Evolutionary conservation across 441 rosid genomes (phyloP), one percentile per base, ranked within the genome.

Genomic region (Erodium texanum): DNA sequence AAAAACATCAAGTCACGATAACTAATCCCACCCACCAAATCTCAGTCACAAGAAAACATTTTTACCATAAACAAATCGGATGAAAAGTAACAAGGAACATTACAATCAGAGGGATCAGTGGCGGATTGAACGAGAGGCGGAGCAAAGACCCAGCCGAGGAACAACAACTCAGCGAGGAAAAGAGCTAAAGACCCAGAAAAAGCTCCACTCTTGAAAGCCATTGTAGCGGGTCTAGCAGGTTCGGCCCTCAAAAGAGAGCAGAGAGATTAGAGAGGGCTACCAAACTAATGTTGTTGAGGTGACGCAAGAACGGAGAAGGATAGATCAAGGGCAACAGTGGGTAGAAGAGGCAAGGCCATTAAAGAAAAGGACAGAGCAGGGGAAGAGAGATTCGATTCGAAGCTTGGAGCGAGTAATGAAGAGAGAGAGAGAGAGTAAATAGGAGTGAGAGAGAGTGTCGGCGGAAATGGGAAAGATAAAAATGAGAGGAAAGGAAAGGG

Each of bases 201-300:
- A 50, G 58, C 8, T 16, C 58, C 58, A 50, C 0, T 50, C 19
- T n/a, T 16, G 20, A 50, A 0, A 43, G 84, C 79, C 97, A 90
- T 89, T 77, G 58, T 50, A 15, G 19, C 14, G 54, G 54, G 18
- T 48, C 54, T 48, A 11, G 16, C 14, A 3, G 6, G 36, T 2
- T 32, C 36, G 36, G 36, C 36, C 36, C 54, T 48, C n/a, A n/a
- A n/a, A n/a, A n/a, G n/a, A n/a, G n/a, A n/a, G n/a, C 19, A 18
- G n/a, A 50, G 58, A 4, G 58, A 36, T 36, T 8, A 8, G 43
- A 36, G 19, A 2, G 14, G 14, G 54, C n/a, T 10, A 14, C 0
- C 3, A 15, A 45, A 15, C 54, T 45, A 3, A 62, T 27, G 29
- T 1, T 27, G 29, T 27, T 27, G 29, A 27, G 29, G 29, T 27